Evolutionary conservation across 495 filamentous ascomycete genomes (phyloP), one percentile per base, ranked within the genome.

Genomic region (Penicillium cataractarum): DNA sequence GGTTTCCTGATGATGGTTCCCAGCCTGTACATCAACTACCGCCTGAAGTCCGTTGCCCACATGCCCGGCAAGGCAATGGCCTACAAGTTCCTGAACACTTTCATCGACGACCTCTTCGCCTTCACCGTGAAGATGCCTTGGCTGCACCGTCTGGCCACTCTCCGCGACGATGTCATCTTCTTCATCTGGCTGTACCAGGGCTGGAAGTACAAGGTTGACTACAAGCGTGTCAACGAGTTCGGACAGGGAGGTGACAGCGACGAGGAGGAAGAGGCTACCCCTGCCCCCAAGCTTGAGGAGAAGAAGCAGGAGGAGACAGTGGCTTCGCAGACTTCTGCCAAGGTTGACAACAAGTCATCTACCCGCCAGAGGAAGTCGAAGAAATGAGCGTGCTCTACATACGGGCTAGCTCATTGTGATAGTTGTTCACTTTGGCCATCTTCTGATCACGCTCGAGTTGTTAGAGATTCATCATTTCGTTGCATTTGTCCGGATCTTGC

Each of bases 1-100:
- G 95, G 95, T 8, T 99, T 99, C 81, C 77, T 99, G 62, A 98
- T 99, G 96, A 98, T 99, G 95, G 92, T 99, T 19, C 95, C 95
- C 29, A 90, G 86, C 60, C 81, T 99, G 57, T 99, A 98, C 75
- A 99, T 99, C 86, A 99, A 99, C 82, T 99, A 99, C 80, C 85
- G 94, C 8, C 84, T 99, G 65, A 95, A 98, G 86, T 91, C 87
- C 62, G 93, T 99, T 42, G 95, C 95, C 32, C 95, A 99, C 77
- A 97, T 99, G 95, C 95, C 96, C 3, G 90, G 82, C 39, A 92
- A 91, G 74, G 92, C 95, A 8, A 93, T 99, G 93, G 92, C 87
- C 65, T 99, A 98, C 81, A 99, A 99, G 78, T 95, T 97, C 77
- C 80, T 99, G 21, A 84, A 85, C 65, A 91, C 88, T 26, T 92